These are phyloP conservation scores for Gyrodon lividus DNA, from an alignment of 768 basidiomycete genomes.

Conservation along the genomic window DNA sequence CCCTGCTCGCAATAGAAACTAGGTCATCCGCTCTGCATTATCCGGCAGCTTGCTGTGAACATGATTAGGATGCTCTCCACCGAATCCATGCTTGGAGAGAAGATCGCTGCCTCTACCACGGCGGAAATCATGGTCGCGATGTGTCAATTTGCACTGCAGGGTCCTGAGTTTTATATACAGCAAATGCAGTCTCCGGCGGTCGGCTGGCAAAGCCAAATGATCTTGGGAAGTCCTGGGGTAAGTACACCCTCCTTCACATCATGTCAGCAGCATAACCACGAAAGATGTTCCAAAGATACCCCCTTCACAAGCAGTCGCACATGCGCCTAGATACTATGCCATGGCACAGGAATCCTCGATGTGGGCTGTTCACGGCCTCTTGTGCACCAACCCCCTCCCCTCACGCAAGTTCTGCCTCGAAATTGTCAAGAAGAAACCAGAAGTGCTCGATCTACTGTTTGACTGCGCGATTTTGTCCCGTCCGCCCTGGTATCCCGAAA, in stretches of 20 bases:
- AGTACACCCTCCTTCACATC: not conserved
- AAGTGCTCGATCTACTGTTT: conserved; percentile 23
- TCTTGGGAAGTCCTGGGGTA: conserved; percentile 1
- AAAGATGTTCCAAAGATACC: conserved; percentile 10
- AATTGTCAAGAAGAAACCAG: conserved; percentile 16
- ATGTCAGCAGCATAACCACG: not conserved
- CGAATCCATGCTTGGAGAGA: conserved; percentile 24
- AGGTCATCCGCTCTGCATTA: conserved; percentile 22
- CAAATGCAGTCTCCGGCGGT: conserved; percentile 17
- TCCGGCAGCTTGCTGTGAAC: conserved; percentile 20
- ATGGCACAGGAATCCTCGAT: conserved; percentile 20
- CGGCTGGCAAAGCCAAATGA: conserved; percentile 5
- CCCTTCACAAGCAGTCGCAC: conserved; percentile 14
- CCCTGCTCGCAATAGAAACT: conserved; percentile 15
- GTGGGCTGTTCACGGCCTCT: conserved; percentile 10
- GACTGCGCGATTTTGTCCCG: conserved; percentile 25
- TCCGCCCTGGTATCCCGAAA: conserved; percentile 30
- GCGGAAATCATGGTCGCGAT: conserved; percentile 25
- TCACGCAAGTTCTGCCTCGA: conserved; percentile 14
- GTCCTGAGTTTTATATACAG: conserved; percentile 21
- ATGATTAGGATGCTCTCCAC: conserved; percentile 19
- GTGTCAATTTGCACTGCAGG: conserved; percentile 25
- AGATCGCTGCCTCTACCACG: conserved; percentile 12
- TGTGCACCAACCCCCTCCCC: conserved; percentile 10
- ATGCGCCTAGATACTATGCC: conserved; percentile 29